Percentiles rank a stretch among this genome's conserved stretches.
Conservation (phyloP, 345 rosid species). For the Citrus mangshanensis region DNA sequence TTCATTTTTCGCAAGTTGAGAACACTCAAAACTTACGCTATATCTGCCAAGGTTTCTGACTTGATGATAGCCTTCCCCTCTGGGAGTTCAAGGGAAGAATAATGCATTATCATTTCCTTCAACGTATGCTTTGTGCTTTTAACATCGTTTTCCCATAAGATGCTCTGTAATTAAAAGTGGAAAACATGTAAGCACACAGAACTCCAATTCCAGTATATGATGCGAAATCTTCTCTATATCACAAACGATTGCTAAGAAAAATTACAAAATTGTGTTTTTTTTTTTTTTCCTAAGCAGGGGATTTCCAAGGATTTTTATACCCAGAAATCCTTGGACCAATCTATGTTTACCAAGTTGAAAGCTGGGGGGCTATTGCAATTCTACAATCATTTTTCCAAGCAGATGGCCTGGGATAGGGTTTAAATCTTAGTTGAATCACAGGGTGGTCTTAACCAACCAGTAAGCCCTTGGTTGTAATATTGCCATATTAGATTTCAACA, state of each 20-base stretch:
- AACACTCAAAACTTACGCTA: conserved; percentile 54
- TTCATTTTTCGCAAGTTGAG: not conserved
- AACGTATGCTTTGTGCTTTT: conserved; percentile 86
- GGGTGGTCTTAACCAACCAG: not conserved
- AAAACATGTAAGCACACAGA: conserved; percentile 12
- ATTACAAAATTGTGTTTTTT: not conserved
- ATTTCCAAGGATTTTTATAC: not conserved
- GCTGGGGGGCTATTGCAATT: not conserved
- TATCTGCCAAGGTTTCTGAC: conserved; percentile 69
- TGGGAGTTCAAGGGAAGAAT: conserved; percentile 72
- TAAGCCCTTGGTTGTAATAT: not conserved
- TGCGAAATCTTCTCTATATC: not conserved
- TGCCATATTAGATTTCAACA: not conserved
- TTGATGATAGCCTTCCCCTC: conserved; percentile 82
- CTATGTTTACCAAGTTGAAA: not conserved
- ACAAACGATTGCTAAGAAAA: conserved; percentile 4
- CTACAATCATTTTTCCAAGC: not conserved
- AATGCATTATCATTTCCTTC: conserved; percentile 76
- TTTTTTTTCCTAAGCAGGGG: not conserved
- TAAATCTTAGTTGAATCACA: not conserved
- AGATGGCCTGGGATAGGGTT: not conserved
- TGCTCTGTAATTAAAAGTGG: conserved; percentile 53
- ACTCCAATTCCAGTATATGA: not conserved
- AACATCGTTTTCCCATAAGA: conserved; percentile 82
- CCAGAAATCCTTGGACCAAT: not conserved